Conservation (phyloP, 164 flowering plant species). For the Umbilicus rupestris region DNA sequence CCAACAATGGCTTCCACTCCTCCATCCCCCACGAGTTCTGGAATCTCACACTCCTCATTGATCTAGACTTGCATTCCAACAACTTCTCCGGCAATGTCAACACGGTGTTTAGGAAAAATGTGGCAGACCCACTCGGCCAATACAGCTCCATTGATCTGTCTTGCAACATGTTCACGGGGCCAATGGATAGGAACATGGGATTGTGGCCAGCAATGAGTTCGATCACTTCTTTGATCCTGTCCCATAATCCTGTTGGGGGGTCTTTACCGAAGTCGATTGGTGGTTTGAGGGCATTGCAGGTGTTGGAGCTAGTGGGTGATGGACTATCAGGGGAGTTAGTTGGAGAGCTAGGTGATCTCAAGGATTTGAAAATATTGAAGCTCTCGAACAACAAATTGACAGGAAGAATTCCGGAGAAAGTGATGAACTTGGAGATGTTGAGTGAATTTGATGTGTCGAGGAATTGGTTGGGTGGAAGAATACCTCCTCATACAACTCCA, state of each 20-base stretch:
- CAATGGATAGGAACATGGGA: constrained; percentile 30
- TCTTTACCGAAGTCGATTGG: constrained; percentile 41
- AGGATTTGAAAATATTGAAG: constrained; percentile 20
- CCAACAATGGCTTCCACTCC: constrained; percentile 51
- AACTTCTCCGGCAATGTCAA: constrained; percentile 28
- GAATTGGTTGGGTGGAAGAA: constrained; percentile 38
- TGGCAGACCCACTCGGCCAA: constrained; percentile 31
- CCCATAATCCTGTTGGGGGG: constrained; percentile 39
- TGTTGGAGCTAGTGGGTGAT: constrained; percentile 23
- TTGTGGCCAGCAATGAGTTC: constrained; percentile 19
- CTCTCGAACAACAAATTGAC: constrained; percentile 38
- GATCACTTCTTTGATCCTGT: constrained; percentile 27
- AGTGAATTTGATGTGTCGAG: constrained; percentile 37
- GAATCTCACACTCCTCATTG: constrained; percentile 33
- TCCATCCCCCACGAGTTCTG: constrained; percentile 41
- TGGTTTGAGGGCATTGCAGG: constrained; percentile 23
- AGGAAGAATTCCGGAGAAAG: constrained; percentile 38
- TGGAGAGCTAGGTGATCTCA: constrained; percentile 26
- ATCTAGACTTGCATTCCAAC: constrained; percentile 67
- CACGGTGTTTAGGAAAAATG: constrained; percentile 25
- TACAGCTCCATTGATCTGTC: constrained; percentile 50
- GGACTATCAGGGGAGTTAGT: constrained; percentile 40
- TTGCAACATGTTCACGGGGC: constrained; percentile 38
- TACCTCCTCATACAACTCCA: constrained; percentile 36
- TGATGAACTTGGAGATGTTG: constrained; percentile 32